Percentiles rank a stretch among this genome's conserved stretches.
Conservation (phyloP, 306 rosid species). For the Rosa persica region DNA sequence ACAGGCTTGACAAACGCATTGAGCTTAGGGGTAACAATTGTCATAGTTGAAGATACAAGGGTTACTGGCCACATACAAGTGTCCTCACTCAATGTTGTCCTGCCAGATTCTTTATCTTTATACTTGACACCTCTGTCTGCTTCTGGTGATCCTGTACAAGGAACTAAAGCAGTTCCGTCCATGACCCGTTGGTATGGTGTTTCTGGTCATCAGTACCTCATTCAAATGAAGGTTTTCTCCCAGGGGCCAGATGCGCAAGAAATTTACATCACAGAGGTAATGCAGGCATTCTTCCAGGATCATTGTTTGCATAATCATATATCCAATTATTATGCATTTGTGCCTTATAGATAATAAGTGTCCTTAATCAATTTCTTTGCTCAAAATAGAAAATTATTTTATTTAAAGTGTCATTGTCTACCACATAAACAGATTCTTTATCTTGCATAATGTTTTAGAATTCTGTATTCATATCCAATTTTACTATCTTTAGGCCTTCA, state of each 20-base stretch:
- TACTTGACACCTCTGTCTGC: constrained; percentile 58
- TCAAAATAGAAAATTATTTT: background rate
- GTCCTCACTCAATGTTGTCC: constrained; percentile 78
- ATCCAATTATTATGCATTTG: constrained; percentile 6
- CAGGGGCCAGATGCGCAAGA: constrained; percentile 66
- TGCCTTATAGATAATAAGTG: constrained; percentile 8
- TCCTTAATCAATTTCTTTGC: background rate
- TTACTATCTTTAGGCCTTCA: background rate
- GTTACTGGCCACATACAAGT: constrained; percentile 81
- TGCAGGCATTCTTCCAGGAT: constrained; percentile 22
- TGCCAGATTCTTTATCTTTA: constrained; percentile 62
- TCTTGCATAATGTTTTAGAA: background rate
- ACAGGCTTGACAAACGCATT: constrained; percentile 66
- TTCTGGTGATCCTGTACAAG: constrained; percentile 58
- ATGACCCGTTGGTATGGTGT: constrained; percentile 64
- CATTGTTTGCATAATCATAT: constrained; percentile 12
- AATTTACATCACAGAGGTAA: constrained; percentile 87
- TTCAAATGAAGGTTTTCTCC: constrained; percentile 78
- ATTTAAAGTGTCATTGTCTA: background rate
- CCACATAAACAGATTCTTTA: background rate
- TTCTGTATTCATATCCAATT: background rate
- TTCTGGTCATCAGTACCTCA: constrained; percentile 76
- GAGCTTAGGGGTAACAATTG: constrained; percentile 64
- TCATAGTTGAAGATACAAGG: constrained; percentile 82
- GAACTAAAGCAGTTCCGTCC: constrained; percentile 45